Evolutionary conservation across 163 green algal species (phyloP).

Genomic region (Scenedesmus sp.): DNA sequence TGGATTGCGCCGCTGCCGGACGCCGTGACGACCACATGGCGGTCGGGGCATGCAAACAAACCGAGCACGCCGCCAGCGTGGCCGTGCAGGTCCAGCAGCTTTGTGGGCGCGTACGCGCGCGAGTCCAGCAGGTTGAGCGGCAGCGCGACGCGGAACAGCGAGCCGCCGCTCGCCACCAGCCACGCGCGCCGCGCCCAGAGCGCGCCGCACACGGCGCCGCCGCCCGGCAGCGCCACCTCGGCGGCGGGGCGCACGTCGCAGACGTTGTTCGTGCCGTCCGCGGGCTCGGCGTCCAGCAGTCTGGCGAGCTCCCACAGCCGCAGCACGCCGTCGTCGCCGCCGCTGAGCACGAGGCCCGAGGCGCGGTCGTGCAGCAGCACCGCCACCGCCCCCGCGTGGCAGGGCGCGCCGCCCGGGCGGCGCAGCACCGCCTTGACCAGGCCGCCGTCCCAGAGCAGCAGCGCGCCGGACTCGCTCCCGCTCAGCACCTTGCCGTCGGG

Average conservation of each 20-base stretch:
- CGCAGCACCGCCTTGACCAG: constrained; percentile 81
- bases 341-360: constrained; percentile 64
- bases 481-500: constrained; percentile 80
- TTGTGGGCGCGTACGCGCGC: constrained; percentile 15
- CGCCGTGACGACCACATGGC: constrained; percentile 66
- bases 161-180: constrained; percentile 68
- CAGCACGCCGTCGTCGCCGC: constrained; percentile 74
- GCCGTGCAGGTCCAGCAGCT: constrained; percentile 56
- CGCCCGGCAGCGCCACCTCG: constrained; percentile 43
- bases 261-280: constrained; percentile 40
- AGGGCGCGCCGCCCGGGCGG: constrained; percentile 56
- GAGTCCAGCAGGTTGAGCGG: constrained; percentile 48
- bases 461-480: constrained; percentile 70
- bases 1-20: constrained; percentile 66
- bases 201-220: constrained; percentile 55
- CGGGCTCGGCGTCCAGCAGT: constrained; percentile 39
- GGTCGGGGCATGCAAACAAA: constrained; percentile 44
- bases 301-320: constrained; percentile 71
- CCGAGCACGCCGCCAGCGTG: constrained; percentile 68
- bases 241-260: constrained; percentile 34
- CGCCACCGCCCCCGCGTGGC: constrained; percentile 74
- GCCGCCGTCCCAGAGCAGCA: constrained; percentile 84
- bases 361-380: constrained; percentile 64
- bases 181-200: constrained; percentile 62
- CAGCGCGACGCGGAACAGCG: constrained; percentile 38